Conservation (phyloP, 345 rosid species). For the Lenwebbia sp. region DNA sequence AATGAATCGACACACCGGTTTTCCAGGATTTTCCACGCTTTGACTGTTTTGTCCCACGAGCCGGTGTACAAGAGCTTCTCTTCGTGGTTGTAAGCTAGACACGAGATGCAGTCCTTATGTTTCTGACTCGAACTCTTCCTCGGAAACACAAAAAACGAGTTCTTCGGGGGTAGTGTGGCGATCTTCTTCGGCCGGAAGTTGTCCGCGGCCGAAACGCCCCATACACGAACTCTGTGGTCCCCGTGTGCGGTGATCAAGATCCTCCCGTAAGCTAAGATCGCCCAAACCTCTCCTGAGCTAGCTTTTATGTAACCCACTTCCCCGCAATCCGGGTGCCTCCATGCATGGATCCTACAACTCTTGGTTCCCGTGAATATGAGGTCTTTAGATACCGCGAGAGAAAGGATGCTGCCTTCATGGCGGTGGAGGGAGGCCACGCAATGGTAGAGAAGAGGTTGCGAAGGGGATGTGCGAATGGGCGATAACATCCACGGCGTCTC, state of each 20-base stretch:
- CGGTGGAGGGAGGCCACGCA: slow-evolving; percentile 9
- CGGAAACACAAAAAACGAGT: not conserved
- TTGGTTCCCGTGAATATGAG: slow-evolving; percentile 7
- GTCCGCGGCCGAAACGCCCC: slow-evolving; percentile 1
- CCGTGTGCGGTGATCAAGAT: slow-evolving; percentile 5
- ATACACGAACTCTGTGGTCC: slow-evolving; percentile 1
- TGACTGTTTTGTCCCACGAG: slow-evolving; percentile 82
- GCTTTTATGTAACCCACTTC: slow-evolving; percentile 1
- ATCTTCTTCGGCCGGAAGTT: slow-evolving; percentile 3
- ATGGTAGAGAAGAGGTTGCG: slow-evolving; percentile 5
- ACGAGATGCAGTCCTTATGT: slow-evolving; percentile 14
- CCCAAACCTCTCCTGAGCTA: not conserved
- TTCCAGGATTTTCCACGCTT: slow-evolving; percentile 49
- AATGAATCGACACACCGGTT: slow-evolving; percentile 18
- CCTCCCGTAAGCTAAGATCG: not conserved
- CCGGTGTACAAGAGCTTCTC: slow-evolving; percentile 64
- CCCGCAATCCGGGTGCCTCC: slow-evolving; percentile 4
- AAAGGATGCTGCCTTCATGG: slow-evolving; percentile 2
- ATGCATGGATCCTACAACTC: slow-evolving; percentile 4
- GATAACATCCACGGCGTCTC: slow-evolving; percentile 5
- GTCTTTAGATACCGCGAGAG: slow-evolving; percentile 2
- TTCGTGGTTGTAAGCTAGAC: slow-evolving; percentile 5
- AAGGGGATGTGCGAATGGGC: not conserved
- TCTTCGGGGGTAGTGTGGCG: not conserved
- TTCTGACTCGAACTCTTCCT: slow-evolving; percentile 30